phyloP scores from a whole-genome alignment of 306 rosid species.

The Comarum palustre region DNA sequence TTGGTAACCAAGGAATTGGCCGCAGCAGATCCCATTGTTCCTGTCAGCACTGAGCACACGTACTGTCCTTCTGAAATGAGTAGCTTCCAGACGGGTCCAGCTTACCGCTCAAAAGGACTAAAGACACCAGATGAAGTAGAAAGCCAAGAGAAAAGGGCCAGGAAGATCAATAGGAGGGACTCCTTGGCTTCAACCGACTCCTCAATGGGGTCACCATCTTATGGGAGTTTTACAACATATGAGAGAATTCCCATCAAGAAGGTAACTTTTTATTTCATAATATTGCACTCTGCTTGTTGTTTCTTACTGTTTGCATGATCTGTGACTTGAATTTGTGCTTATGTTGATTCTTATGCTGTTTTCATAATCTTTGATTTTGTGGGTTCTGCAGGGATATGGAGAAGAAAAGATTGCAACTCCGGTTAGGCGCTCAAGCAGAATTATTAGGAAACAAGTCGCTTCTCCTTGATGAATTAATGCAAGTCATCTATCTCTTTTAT shows the following conservation, averaged over 20 bases:
- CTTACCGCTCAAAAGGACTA: slow-evolving; percentile 14
- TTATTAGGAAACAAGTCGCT: slow-evolving; percentile 44
- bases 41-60: slow-evolving; percentile 19
- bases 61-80: slow-evolving; percentile 64
- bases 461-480: slow-evolving; percentile 37
- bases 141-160: slow-evolving; percentile 51
- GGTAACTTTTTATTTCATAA: slow-evolving; percentile 34
- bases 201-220: slow-evolving; percentile 59
- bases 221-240: slow-evolving; percentile 77
- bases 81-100: slow-evolving; percentile 50
- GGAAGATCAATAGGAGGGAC: slow-evolving; percentile 54
- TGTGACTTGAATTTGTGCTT: background rate
- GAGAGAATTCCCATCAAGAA: slow-evolving; percentile 55
- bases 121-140: slow-evolving; percentile 35
- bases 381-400: slow-evolving; percentile 38
- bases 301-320: background rate
- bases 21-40: background rate
- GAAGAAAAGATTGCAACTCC: slow-evolving; percentile 70
- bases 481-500: background rate
- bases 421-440: slow-evolving; percentile 78
- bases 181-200: slow-evolving; percentile 53
- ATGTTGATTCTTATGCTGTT: background rate
- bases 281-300: background rate
- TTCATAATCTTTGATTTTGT: slow-evolving; percentile 1
- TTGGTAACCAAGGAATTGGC: slow-evolving; percentile 27